These are phyloP conservation scores for Talaromyces proteolyticus DNA, from an alignment of 495 filamentous ascomycete genomes.

Conservation along the genomic window DNA sequence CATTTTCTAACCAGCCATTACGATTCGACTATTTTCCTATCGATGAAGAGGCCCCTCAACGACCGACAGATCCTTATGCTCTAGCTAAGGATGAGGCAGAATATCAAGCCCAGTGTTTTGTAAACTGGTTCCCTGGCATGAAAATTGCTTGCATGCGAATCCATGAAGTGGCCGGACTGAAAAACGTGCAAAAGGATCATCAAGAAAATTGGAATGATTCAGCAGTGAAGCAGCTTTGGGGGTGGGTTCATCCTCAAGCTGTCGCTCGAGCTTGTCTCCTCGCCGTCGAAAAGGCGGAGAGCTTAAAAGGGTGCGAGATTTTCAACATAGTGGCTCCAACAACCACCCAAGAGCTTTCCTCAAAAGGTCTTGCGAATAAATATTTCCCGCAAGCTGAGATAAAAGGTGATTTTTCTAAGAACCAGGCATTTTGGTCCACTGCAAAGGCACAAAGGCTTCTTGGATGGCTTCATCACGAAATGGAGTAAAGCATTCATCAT, in stretches of 20 bases:
- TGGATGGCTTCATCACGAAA: constrained; percentile 2
- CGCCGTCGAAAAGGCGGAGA: constrained; percentile 9
- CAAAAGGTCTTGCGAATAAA: constrained; percentile 1
- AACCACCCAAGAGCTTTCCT: constrained; percentile 1
- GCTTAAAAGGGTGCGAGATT: constrained; percentile 1
- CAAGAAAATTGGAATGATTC: constrained; percentile 10
- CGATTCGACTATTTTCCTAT: constrained; percentile 16
- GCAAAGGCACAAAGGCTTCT: constrained; percentile 3
- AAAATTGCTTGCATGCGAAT: constrained; percentile 18
- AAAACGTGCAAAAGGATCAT: constrained; percentile 11
- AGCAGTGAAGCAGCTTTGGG: constrained; percentile 13
- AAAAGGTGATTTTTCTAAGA: neutral
- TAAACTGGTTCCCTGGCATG: constrained; percentile 13
- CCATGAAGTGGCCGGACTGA: constrained; percentile 12
- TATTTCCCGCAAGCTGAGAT: constrained; percentile 2
- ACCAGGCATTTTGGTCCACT: constrained; percentile 5
- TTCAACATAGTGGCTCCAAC: constrained; percentile 5
- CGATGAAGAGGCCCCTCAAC: constrained; percentile 12
- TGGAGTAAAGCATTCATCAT: too few species aligned
- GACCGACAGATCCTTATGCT: constrained; percentile 14
- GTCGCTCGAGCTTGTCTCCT: constrained; percentile 14
- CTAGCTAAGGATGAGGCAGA: constrained; percentile 15
- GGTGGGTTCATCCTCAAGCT: constrained; percentile 13
- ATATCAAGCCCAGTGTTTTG: constrained; percentile 9
- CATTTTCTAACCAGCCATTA: constrained; percentile 11